These are phyloP conservation scores for Starmerella asiatica DNA, from an alignment of 805 yeast genomes.

Conservation along the genomic window DNA sequence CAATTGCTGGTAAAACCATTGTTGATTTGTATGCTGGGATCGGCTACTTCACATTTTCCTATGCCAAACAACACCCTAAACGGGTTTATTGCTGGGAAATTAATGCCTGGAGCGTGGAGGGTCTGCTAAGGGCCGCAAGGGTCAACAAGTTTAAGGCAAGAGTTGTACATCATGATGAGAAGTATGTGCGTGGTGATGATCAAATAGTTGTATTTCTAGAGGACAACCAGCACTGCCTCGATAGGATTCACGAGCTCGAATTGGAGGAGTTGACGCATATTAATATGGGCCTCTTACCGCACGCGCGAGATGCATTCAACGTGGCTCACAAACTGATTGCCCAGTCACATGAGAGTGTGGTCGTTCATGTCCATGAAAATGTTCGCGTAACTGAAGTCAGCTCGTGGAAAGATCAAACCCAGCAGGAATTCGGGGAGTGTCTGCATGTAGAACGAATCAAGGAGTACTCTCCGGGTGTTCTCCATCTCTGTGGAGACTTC, in stretches of 20 bases:
- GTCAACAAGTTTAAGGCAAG: slow-evolving; percentile 33
- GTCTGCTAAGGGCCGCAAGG: slow-evolving; percentile 43
- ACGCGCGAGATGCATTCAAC: slow-evolving; percentile 51
- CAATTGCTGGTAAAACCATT: slow-evolving; percentile 32
- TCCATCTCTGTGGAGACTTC: slow-evolving; percentile 55
- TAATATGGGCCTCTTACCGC: slow-evolving; percentile 68
- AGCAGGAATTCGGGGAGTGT: slow-evolving; percentile 19
- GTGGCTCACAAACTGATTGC: slow-evolving; percentile 27
- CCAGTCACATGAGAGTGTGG: slow-evolving; percentile 2
- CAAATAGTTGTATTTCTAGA: slow-evolving; percentile 46
- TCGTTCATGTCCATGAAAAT: slow-evolving; percentile 63
- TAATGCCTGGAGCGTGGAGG: slow-evolving; percentile 74
- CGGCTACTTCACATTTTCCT: slow-evolving; percentile 68
- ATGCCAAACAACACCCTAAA: slow-evolving; percentile 41
- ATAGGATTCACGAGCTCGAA: slow-evolving; percentile 27
- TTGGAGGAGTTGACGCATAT: slow-evolving; percentile 38
- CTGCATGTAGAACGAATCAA: slow-evolving; percentile 51
- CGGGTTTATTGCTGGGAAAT: slow-evolving; percentile 64
- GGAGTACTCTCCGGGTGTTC: slow-evolving; percentile 77
- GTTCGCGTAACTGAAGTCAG: slow-evolving; percentile 36
- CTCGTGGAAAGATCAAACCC: slow-evolving; percentile 23
- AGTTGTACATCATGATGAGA: slow-evolving; percentile 27
- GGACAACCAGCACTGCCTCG: slow-evolving; percentile 40
- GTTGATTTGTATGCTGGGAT: slow-evolving; percentile 73
- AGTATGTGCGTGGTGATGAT: slow-evolving; percentile 24